Base-by-base conservation (phyloP, 2,329 filamentous ascomycete genomes). In the Pseudocercospora macadamiae region DNA sequence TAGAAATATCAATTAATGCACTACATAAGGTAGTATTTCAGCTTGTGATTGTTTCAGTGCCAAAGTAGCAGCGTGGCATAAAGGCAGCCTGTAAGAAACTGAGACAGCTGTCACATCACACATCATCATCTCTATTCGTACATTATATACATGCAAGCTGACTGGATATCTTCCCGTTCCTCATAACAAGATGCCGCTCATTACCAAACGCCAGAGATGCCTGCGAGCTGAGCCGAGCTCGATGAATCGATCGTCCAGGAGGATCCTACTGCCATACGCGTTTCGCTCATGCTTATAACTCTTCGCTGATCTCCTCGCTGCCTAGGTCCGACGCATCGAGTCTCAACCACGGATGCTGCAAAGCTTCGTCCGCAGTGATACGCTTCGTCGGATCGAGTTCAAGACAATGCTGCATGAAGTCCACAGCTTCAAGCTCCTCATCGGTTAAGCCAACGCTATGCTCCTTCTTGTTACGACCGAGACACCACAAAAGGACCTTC, bases 401-500 rank as follows among this genome's bases (percentile, higher is more conserved):
- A 72, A 96, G 82, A 66, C 90, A 90, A 16, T 83, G 77, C 51
- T 84, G 81, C 60, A 96, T 74, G 69, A 96, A 95, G 39, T 84
- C 80, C 0, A 93, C 81, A 0, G 90, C 90, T 60, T 89, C 79
- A 67, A 84, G 85, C 77, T 95, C 91, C 21, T 91, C 88, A 0
- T 80, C 76, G 0, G 80, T 83, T 36, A 95, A 74, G 76, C 83
- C 76, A 49, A 78, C 80, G 51, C 78, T 79, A 71, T 65, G 76
- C 70, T 72, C 80, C 64, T 83, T 81, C 54, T 82, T 82, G 61
- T 83, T 82, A 19, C 86, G 86, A 60, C 89, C 90, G 23, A 91
- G 96, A 70, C 91, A 95, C 95, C 95, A 99, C 49, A 96, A 81
- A 63, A 99, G 88, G 66, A 99, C 95, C 77, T 96, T 95, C 75